Conservation (phyloP, 306 rosid genomes). For the Vigna angularis region DNA sequence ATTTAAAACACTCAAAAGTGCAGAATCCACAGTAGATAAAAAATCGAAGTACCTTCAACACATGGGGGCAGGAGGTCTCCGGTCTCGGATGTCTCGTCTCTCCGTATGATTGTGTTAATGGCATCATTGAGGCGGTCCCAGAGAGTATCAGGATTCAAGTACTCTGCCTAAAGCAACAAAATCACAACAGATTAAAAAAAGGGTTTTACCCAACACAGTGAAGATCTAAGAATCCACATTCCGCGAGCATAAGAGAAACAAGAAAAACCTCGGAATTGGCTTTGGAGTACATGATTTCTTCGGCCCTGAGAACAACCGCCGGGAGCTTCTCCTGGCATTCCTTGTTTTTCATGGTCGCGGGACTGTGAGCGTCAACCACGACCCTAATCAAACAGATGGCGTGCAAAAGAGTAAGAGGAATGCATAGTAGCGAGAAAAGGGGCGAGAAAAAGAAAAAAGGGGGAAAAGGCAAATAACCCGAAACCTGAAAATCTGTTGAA, state of each 20-base stretch:
- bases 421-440: conserved; percentile 36
- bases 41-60: conserved; percentile 81
- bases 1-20: conserved; percentile 40
- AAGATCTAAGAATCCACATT: conserved; percentile 56
- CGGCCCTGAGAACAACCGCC: conserved; percentile 87
- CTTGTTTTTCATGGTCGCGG: conserved; percentile 84
- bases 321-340: conserved; percentile 98
- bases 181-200: conserved; percentile 46
- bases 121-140: conserved; percentile 98
- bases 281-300: conserved; percentile 98
- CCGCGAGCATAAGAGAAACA: conserved; percentile 29
- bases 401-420: conserved; percentile 59
- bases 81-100: conserved; percentile 87
- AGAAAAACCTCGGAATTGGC: conserved; percentile 91
- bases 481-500: conserved; percentile 98
- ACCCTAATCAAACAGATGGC: conserved; percentile 90
- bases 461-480: conserved; percentile 47
- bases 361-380: conserved; percentile 73
- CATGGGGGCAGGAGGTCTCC: conserved; percentile 97
- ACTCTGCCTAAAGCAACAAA: conserved; percentile 78
- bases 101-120: conserved; percentile 89
- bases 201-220: conserved; percentile 32
- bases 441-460: background rate
- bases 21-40: conserved; percentile 46
- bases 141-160: conserved; percentile 73